phyloP scores from a whole-genome alignment of 371 early-diverging fungal genomes.

The Mucor mucedo region DNA sequence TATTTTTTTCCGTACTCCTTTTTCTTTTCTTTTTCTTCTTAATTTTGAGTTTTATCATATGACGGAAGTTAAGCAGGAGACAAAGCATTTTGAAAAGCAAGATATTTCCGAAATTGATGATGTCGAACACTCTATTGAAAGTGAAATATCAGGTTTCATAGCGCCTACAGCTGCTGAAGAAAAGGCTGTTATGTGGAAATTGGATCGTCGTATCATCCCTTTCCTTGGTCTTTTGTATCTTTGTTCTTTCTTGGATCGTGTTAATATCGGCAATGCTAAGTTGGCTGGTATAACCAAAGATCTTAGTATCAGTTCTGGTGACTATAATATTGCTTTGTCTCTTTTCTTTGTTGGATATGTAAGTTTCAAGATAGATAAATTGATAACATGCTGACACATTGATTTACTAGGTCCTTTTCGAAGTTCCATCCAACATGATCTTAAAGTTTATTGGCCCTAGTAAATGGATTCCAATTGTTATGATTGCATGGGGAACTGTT shows the following conservation, averaged over 20 bases:
- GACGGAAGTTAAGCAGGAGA: slow-evolving; percentile 8
- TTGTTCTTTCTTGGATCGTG: slow-evolving; percentile 58
- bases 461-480: slow-evolving; percentile 72
- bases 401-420: slow-evolving; percentile 57
- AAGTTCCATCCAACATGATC: slow-evolving; percentile 76
- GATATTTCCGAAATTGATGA: slow-evolving; percentile 11
- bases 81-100: slow-evolving; percentile 2
- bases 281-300: slow-evolving; percentile 55
- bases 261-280: slow-evolving; percentile 66
- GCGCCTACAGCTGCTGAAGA: slow-evolving; percentile 30
- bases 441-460: slow-evolving; percentile 68
- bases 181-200: slow-evolving; percentile 43
- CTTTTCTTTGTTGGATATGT: slow-evolving; percentile 70
- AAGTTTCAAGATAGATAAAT: slow-evolving; percentile 12
- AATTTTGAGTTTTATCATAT: neutral
- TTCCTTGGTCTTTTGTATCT: slow-evolving; percentile 56
- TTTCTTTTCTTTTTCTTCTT: neutral
- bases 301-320: slow-evolving; percentile 44
- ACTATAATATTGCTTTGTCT: slow-evolving; percentile 64
- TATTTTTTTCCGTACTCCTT: neutral
- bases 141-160: slow-evolving; percentile 11
- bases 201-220: slow-evolving; percentile 50
- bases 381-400: slow-evolving; percentile 1
- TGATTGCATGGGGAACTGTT: slow-evolving; percentile 56
- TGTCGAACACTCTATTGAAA: slow-evolving; percentile 7